A percentile compares a stretch with the other conserved stretches of the same genome.
Evolutionary conservation across 1,284 basidiomycete genomes (phyloP).

Genomic region (Ceratobasidium sp.): DNA sequence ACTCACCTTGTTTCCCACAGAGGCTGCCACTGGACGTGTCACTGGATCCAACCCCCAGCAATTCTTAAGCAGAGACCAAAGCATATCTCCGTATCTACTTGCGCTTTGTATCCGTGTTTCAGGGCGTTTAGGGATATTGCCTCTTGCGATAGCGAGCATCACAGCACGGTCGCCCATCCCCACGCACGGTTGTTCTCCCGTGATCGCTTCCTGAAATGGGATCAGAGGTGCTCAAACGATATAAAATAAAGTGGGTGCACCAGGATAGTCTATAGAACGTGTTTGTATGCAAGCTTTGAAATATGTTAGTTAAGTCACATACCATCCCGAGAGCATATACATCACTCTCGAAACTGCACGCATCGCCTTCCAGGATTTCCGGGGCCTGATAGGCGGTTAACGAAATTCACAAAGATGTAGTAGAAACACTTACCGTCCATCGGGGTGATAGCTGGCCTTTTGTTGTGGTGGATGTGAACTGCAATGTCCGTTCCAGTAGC

Average conservation of each 20-base stretch:
- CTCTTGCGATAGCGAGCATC: background rate
- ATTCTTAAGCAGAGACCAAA: conserved; percentile 6
- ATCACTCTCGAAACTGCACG: background rate
- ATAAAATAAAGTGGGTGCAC: background rate
- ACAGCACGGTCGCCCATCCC: background rate
- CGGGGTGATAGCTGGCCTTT: background rate
- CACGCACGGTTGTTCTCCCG: background rate
- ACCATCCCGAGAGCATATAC: conserved; percentile 36
- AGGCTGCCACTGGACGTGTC: background rate
- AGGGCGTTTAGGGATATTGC: background rate
- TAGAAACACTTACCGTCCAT: conserved; percentile 12
- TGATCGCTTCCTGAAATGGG: background rate
- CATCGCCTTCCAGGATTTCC: background rate
- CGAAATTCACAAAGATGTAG: background rate
- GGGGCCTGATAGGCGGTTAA: conserved; percentile 6
- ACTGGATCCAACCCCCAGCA: background rate
- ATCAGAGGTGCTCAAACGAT: background rate
- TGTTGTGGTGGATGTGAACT: conserved; percentile 16
- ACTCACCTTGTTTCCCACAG: background rate
- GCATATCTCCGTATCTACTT: background rate
- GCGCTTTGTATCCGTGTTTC: background rate
- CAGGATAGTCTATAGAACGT: conserved; percentile 2
- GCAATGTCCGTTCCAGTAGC: background rate
- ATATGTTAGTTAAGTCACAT: background rate
- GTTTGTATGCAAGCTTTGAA: background rate